Evolutionary conservation across 73 alveolate genomes (phyloP).

Genomic region (Stentor coeruleus): DNA sequence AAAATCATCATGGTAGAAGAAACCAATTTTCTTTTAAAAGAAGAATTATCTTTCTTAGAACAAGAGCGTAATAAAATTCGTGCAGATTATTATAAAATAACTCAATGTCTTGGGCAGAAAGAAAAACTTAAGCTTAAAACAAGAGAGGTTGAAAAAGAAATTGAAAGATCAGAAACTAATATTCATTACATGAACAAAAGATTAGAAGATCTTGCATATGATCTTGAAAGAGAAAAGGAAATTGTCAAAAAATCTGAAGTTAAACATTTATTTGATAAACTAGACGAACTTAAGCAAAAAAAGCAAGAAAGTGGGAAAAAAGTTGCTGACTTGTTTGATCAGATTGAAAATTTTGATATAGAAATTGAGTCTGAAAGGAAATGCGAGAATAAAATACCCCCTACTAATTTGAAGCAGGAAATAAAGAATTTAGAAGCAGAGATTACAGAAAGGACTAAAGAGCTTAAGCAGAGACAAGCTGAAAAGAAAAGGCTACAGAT

Average conservation of each 20-base stretch:
- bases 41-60: background rate
- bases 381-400: background rate
- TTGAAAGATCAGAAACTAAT: background rate
- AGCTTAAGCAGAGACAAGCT: background rate
- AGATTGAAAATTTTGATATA: background rate
- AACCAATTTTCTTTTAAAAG: background rate
- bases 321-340: background rate
- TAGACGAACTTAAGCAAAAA: background rate
- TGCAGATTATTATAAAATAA: background rate
- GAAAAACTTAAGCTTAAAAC: background rate
- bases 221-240: background rate
- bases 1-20: background rate
- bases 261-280: background rate
- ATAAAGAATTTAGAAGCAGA: background rate
- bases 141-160: background rate
- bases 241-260: background rate
- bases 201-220: background rate
- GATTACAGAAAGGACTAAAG: background rate
- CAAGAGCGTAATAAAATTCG: background rate
- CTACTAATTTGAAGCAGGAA: background rate
- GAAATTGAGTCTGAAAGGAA: background rate
- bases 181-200: background rate
- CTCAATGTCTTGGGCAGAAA: slow-evolving; percentile 6
- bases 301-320: background rate
- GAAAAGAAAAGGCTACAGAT: background rate